phyloP scores from a whole-genome alignment of 75 land plant species.

The Adiantum capillusveneris region DNA sequence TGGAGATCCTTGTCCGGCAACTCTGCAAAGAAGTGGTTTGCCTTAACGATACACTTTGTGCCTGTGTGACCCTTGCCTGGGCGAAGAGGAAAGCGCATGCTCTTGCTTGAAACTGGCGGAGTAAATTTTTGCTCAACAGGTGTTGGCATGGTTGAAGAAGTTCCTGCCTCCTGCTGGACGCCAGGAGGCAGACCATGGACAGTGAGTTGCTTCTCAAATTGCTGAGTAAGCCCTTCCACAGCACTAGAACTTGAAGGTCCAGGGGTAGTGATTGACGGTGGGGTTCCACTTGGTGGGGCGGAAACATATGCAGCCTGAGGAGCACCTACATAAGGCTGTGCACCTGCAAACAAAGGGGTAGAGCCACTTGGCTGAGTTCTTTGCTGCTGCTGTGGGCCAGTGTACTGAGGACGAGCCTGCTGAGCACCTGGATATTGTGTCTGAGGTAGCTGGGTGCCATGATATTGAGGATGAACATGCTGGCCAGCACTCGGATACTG shows the following conservation, averaged over 20 bases:
- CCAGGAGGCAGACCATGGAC: background rate
- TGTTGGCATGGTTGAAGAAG: background rate
- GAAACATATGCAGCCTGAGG: background rate
- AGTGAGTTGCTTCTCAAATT: no score
- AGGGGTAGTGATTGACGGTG: background rate
- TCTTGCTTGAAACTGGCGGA: conserved; percentile 39
- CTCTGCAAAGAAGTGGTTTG: conserved; percentile 54
- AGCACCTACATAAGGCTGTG: background rate
- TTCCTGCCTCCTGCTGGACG: background rate
- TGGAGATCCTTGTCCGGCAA: conserved; percentile 32
- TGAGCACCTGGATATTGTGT: no score
- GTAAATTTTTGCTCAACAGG: conserved; percentile 6
- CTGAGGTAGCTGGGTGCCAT: no score
- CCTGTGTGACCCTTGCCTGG: conserved; percentile 46
- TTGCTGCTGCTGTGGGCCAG: no score
- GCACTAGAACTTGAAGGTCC: background rate
- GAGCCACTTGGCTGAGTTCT: no score
- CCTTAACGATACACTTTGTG: conserved; percentile 34
- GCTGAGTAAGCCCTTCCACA: no score
- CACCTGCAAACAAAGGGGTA: no score
- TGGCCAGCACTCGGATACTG: no score
- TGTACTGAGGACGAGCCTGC: no score
- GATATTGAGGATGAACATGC: no score
- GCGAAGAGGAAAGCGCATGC: conserved; percentile 26
- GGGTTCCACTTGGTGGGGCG: background rate